These are phyloP conservation scores for Pseudophaeomoniella oleicola DNA, from an alignment of 2,329 filamentous ascomycete species.

Conservation along the genomic window DNA sequence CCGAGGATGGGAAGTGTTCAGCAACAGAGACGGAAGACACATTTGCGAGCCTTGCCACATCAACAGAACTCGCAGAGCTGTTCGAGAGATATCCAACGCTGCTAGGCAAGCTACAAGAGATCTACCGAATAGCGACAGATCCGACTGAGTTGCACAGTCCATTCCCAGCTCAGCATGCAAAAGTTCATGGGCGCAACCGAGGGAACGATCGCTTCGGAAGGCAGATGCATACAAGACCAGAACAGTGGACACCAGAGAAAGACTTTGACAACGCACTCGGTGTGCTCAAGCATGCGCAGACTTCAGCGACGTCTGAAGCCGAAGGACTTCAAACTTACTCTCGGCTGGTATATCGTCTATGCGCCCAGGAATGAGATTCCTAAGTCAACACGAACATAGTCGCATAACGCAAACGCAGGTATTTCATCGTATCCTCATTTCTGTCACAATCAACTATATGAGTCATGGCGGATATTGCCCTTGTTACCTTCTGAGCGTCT, in stretches of 20 bases:
- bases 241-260: slow-evolving; percentile 41
- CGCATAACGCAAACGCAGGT: too few relatives aligned
- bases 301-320: background rate
- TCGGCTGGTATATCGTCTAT: too few relatives aligned
- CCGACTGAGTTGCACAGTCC: background rate
- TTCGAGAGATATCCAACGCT: slow-evolving; percentile 23
- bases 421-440: too few relatives aligned
- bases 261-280: slow-evolving; percentile 43
- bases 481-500: background rate
- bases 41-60: slow-evolving; percentile 5
- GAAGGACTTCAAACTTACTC: too few relatives aligned
- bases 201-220: background rate
- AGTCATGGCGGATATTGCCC: background rate
- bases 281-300: slow-evolving; percentile 34
- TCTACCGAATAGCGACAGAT: slow-evolving; percentile 19
- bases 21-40: background rate
- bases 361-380: too few relatives aligned
- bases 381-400: too few relatives aligned
- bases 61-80: slow-evolving; percentile 21
- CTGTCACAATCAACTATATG: too few relatives aligned
- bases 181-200: slow-evolving; percentile 3
- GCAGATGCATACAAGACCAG: slow-evolving; percentile 13
- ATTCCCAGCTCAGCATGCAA: slow-evolving; percentile 3
- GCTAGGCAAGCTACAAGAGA: slow-evolving; percentile 23
- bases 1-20: too few relatives aligned